phyloP scores from a whole-genome alignment of 169 alveolate genomes.

The Theileria equi region DNA sequence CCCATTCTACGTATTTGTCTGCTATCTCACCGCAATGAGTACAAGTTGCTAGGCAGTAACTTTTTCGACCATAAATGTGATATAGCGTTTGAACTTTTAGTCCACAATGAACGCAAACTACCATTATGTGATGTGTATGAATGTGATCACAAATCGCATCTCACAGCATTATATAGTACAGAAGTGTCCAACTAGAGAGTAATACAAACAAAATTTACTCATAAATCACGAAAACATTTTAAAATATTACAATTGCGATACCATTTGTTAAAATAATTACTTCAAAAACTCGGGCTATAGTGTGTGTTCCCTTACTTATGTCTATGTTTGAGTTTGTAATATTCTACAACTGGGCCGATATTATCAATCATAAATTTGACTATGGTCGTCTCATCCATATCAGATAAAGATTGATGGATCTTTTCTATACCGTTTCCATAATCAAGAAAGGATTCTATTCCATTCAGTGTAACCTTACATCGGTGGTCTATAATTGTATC shows the following conservation, averaged over 20 bases:
- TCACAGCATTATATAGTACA: too few species aligned
- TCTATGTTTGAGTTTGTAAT: not conserved
- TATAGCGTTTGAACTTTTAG: constrained; percentile 36
- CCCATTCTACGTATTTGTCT: constrained; percentile 64
- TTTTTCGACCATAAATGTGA: constrained; percentile 25
- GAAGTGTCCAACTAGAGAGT: too few species aligned
- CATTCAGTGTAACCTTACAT: constrained; percentile 17
- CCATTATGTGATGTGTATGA: too few species aligned
- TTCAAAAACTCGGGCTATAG: not conserved
- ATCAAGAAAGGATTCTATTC: constrained; percentile 16
- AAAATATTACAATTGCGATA: not conserved
- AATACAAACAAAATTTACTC: too few species aligned
- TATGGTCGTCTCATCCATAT: constrained; percentile 13
- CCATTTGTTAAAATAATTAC: not conserved
- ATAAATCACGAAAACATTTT: constrained; percentile 1
- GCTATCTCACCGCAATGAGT: constrained; percentile 49
- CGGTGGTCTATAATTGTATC: constrained; percentile 87
- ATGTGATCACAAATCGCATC: too few species aligned
- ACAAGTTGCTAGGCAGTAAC: constrained; percentile 42
- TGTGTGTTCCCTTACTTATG: not conserved
- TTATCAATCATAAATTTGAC: constrained; percentile 6
- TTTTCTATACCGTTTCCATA: constrained; percentile 12
- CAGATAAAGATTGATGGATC: constrained; percentile 2
- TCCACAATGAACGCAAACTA: constrained; percentile 64
- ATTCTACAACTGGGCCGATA: constrained; percentile 2